Percentiles rank a stretch among this genome's conserved stretches.
Conservation (phyloP, 192 early-diverging fungal species). For the Backusella luteola region DNA sequence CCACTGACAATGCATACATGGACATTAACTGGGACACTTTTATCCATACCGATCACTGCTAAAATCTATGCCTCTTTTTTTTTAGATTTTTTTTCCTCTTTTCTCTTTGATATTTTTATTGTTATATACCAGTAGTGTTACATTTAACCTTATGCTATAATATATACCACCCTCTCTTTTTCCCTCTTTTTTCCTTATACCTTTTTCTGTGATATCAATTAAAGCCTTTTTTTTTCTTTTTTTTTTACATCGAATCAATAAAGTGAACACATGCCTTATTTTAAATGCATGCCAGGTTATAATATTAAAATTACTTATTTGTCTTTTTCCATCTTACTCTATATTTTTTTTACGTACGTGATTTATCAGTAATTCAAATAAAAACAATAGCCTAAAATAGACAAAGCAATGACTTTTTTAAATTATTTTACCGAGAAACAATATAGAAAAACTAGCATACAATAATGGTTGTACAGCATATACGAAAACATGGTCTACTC, state of each 20-base stretch:
- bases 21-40: too few relatives aligned
- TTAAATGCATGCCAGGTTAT: not conserved
- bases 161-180: not conserved
- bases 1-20: not conserved
- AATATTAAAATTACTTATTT: not conserved
- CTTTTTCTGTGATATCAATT: not conserved
- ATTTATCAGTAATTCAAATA: not conserved
- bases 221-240: not conserved
- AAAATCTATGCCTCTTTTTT: not conserved
- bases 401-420: not conserved
- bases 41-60: not conserved
- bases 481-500: not conserved
- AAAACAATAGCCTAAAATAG: not conserved
- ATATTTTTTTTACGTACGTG: not conserved
- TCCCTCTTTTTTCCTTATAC: not conserved
- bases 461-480: not conserved
- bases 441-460: not conserved
- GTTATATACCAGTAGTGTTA: not conserved
- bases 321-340: not conserved
- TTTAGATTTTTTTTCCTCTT: not conserved
- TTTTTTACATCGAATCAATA: not conserved
- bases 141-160: slow-evolving; percentile 1
- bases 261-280: not conserved
- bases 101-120: not conserved
- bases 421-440: not conserved